Conservation (phyloP, 768 basidiomycete genomes). For the Leccinum ochraceum region DNA sequence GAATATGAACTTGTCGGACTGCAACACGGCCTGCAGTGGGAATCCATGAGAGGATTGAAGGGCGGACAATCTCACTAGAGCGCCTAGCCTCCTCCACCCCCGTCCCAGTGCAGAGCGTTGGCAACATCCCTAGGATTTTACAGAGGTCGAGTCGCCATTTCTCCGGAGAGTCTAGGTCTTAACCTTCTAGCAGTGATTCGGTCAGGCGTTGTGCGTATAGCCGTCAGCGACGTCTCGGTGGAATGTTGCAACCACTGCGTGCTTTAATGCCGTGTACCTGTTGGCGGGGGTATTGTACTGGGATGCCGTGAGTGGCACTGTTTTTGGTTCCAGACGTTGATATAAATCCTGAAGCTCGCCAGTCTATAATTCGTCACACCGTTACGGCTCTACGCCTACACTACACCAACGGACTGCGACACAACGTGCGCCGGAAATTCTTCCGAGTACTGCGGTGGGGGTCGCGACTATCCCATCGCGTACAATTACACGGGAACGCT, state of each 20-base stretch:
- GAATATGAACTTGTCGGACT: conserved; percentile 50
- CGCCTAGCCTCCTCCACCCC: conserved; percentile 55
- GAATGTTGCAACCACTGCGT: conserved; percentile 50
- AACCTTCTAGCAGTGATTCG: conserved; percentile 32
- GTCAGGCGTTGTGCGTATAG: conserved; percentile 36
- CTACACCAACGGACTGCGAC: conserved; percentile 51
- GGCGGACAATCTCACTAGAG: conserved; percentile 62
- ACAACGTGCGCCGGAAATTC: conserved; percentile 26
- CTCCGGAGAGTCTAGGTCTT: neutral
- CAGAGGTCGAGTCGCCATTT: conserved; percentile 42
- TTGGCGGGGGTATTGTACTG: conserved; percentile 49
- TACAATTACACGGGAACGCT: conserved; percentile 16
- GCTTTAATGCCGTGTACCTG: conserved; percentile 41
- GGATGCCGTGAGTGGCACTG: conserved; percentile 43
- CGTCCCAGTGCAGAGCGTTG: conserved; percentile 49
- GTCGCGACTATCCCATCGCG: conserved; percentile 48
- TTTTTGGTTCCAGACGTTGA: conserved; percentile 29
- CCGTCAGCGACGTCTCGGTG: conserved; percentile 45
- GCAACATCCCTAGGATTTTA: conserved; percentile 70
- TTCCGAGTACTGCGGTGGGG: conserved; percentile 65
- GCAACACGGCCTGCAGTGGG: conserved; percentile 63
- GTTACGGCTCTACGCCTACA: conserved; percentile 32
- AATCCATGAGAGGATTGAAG: conserved; percentile 60
- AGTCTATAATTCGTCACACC: conserved; percentile 22
- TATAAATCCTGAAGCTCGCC: conserved; percentile 42